Conservation (phyloP, 305 asterid genomes). For the Andrographis paniculata region DNA sequence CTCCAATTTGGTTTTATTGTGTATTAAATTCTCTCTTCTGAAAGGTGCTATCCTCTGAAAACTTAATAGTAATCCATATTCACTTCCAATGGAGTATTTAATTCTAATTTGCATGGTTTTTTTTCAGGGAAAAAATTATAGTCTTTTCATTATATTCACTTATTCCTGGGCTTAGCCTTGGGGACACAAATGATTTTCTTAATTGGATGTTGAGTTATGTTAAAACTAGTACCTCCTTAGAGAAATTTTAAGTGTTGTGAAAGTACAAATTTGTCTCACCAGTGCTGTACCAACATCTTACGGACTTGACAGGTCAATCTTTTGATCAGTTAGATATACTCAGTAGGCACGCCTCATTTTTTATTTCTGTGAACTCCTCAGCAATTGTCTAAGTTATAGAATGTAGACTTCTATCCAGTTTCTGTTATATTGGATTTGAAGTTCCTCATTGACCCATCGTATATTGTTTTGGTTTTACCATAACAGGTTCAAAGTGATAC, state of each 20-base stretch:
- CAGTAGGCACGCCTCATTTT: conserved; percentile 11
- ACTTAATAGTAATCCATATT: too few relatives aligned
- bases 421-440: not conserved
- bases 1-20: conserved; percentile 11
- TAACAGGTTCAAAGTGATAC: conserved; percentile 78
- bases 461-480: conserved; percentile 14
- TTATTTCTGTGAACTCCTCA: conserved; percentile 6
- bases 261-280: not conserved
- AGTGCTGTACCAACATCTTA: not conserved
- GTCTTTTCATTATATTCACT: too few relatives aligned
- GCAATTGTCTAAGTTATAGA: not conserved
- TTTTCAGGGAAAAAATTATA: too few relatives aligned
- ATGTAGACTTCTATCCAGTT: conserved; percentile 2
- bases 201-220: not conserved
- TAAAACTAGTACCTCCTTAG: not conserved
- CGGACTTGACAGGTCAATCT: too few relatives aligned
- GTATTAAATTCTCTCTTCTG: conserved; percentile 9
- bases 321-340: too few relatives aligned
- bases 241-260: not conserved
- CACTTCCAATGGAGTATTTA: too few relatives aligned
- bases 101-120: too few relatives aligned
- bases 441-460: conserved; percentile 14
- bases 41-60: conserved; percentile 14
- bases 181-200: not conserved
- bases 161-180: not conserved